Conservation (phyloP, 306 rosid genomes). For the Clitoria ternatea region DNA sequence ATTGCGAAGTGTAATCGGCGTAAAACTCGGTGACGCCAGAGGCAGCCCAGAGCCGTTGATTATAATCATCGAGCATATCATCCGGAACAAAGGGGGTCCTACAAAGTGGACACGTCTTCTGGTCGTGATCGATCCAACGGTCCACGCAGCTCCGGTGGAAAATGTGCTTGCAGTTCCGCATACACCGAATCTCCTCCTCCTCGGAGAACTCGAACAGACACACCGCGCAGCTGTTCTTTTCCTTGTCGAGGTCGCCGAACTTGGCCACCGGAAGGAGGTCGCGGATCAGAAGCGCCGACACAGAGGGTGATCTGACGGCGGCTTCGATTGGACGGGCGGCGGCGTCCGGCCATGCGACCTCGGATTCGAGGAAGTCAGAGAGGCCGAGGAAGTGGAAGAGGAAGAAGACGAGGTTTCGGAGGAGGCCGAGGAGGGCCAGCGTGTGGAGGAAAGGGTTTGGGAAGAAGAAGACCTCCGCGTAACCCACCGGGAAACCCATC, state of each 20-base stretch:
- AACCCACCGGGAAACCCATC: slow-evolving; percentile 87
- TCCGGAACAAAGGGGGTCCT: slow-evolving; percentile 74
- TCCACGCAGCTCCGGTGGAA: slow-evolving; percentile 80
- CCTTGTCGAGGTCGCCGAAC: slow-evolving; percentile 38
- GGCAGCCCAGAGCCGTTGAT: slow-evolving; percentile 87
- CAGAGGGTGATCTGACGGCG: slow-evolving; percentile 31
- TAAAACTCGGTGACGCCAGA: slow-evolving; percentile 51
- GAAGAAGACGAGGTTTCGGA: slow-evolving; percentile 54
- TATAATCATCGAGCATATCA: slow-evolving; percentile 55
- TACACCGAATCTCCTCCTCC: slow-evolving; percentile 77
- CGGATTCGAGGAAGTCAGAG: slow-evolving; percentile 67
- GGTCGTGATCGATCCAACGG: slow-evolving; percentile 97
- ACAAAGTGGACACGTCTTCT: slow-evolving; percentile 86
- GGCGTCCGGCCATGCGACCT: slow-evolving; percentile 39
- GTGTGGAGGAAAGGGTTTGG: slow-evolving; percentile 69
- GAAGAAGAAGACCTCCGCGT: slow-evolving; percentile 64
- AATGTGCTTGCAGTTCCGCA: slow-evolving; percentile 80
- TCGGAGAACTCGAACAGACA: slow-evolving; percentile 68
- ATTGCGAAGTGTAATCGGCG: slow-evolving; percentile 41
- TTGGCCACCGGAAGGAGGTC: slow-evolving; percentile 64
- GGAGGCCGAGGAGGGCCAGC: slow-evolving; percentile 59
- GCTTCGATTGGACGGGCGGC: slow-evolving; percentile 9
- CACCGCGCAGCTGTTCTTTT: slow-evolving; percentile 61
- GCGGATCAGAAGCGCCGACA: slow-evolving; percentile 62
- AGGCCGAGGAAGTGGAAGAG: slow-evolving; percentile 69